Conservation (phyloP, 2,329 filamentous ascomycete genomes). For the Coniochaeta sp. region DNA sequence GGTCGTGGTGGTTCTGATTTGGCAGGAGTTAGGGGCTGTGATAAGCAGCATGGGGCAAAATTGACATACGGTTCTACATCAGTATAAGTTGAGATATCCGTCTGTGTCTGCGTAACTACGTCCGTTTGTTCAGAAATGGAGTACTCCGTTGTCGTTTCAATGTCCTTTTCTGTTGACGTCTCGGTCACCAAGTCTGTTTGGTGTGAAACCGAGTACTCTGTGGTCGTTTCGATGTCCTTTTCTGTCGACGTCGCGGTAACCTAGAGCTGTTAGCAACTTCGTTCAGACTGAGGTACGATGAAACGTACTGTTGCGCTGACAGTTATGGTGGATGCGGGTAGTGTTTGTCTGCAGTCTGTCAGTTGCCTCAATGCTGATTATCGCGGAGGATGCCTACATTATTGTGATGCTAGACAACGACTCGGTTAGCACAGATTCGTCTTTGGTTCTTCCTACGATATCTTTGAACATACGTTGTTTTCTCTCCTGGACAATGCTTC, state of each 20-base stretch:
- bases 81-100: neutral
- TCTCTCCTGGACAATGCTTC: neutral
- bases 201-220: neutral
- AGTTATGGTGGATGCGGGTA: neutral
- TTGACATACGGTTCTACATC: neutral
- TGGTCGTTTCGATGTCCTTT: neutral
- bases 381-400: neutral
- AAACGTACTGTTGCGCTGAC: neutral
- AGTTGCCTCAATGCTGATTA: neutral
- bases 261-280: neutral
- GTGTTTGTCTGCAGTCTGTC: neutral
- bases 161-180: neutral
- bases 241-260: neutral
- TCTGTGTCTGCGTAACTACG: neutral
- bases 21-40: neutral
- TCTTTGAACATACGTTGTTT: neutral
- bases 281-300: too few relatives aligned
- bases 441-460: neutral
- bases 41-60: neutral
- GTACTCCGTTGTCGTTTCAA: neutral
- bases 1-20: conserved; percentile 1
- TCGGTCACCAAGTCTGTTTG: neutral
- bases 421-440: neutral
- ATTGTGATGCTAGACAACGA: neutral
- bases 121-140: neutral